Conservation (phyloP, 371 early-diverging fungal species). For the Actinomucor elegans region DNA sequence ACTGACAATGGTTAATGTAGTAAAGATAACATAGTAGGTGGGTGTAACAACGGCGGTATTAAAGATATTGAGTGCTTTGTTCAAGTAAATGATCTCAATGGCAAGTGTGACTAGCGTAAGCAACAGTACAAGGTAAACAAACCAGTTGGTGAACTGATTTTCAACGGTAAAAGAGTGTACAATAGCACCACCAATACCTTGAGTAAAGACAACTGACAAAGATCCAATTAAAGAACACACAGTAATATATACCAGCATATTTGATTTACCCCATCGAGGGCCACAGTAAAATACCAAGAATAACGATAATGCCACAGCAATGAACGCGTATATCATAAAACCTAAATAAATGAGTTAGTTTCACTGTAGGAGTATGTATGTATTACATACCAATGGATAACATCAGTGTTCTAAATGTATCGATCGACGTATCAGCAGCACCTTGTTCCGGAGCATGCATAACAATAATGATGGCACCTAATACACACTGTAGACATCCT, state of each 20-base stretch:
- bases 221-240: conserved; percentile 90
- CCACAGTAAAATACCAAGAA: conserved; percentile 77
- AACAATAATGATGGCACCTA: conserved; percentile 90
- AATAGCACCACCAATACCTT: conserved; percentile 90
- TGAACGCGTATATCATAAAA: conserved; percentile 76
- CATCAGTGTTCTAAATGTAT: conserved; percentile 75
- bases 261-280: conserved; percentile 82
- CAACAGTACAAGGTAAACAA: conserved; percentile 79
- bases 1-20: conserved; percentile 88
- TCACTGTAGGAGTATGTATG: not conserved
- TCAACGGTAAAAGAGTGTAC: conserved; percentile 80
- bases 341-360: conserved; percentile 33
- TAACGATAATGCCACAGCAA: conserved; percentile 58
- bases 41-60: conserved; percentile 90
- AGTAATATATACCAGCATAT: conserved; percentile 84
- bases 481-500: conserved; percentile 88
- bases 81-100: conserved; percentile 93
- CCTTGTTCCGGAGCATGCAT: conserved; percentile 90
- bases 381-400: conserved; percentile 71
- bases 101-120: conserved; percentile 78
- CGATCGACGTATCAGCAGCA: conserved; percentile 72
- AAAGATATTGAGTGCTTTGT: conserved; percentile 93
- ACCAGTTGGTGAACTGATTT: conserved; percentile 88
- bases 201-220: conserved; percentile 89
- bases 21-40: conserved; percentile 93